Base-by-base conservation (phyloP, 2,329 filamentous ascomycete species). In the Pseudovirgaria hyperparasitica region DNA sequence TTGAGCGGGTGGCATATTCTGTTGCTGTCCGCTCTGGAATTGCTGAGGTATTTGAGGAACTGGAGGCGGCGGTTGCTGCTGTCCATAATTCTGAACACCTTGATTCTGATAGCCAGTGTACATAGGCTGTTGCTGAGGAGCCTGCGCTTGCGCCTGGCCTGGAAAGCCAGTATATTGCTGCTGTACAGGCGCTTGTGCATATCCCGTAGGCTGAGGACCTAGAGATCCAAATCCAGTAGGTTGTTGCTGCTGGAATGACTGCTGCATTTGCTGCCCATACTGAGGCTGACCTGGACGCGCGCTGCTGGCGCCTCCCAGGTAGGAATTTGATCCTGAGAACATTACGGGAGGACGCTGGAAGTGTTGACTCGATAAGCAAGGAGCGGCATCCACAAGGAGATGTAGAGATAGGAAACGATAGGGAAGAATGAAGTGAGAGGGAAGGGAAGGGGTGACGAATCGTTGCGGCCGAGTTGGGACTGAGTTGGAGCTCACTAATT, bases 251-350 rank as follows among this genome's bases (percentile, higher is more conserved):
- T 67, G 70, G 38, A 47, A 55, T 37, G 46, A 62, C 58, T 41
- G 62, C 30, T 43, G 61, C 34, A 60, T 59, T 43, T 65, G 66
- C 40, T 60, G 57, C 38, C 56, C 48, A 50, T 60, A 51, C 55
- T 63, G 43, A 42, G 52, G 55, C 42, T 56, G 54, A 37, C 73
- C 72, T 26, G 79, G 80, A 34, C 76, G 79, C 52, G 78, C 72
- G 63, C 67, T 78, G 51, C 76, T 82, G 54, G 68, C 71, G 60
- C 76, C 79, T 57, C 84, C 84, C 46, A 92, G 61, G 57, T 77
- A 94, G 38, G 81, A 76, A 63, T 81, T 92, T 40, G 82, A 81
- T 54, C 78, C 82, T 40, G 84, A 90, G 62, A 82, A 96, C 87
- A 94, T 94, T 58, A 47, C 50, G 44, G 33, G 23, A 26, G 9